A percentile compares a stretch with the other conserved stretches of the same genome.
These are phyloP conservation scores for Wickerhamomyces chambardii DNA, from an alignment of 805 yeast genomes.

Conservation along the genomic window DNA sequence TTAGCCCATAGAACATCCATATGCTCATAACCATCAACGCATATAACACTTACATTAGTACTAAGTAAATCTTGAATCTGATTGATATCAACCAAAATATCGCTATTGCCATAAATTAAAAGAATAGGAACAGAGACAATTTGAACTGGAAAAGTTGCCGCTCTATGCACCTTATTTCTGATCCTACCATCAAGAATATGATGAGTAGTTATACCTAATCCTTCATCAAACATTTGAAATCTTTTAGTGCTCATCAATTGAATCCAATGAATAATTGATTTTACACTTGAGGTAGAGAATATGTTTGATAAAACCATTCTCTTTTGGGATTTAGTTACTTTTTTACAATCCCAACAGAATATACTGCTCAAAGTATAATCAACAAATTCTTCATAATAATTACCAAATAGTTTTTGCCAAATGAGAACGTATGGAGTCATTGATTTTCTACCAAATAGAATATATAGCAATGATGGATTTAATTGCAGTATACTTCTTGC, in stretches of 20 bases:
- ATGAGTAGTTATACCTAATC: constrained; percentile 12
- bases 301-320: constrained; percentile 67
- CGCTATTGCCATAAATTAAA: constrained; percentile 60
- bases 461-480: constrained; percentile 63
- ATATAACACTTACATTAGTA: constrained; percentile 23
- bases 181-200: constrained; percentile 5
- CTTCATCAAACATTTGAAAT: constrained; percentile 74
- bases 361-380: constrained; percentile 52
- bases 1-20: constrained; percentile 75
- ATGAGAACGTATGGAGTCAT: constrained; percentile 62
- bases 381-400: constrained; percentile 56
- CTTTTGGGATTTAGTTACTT: constrained; percentile 62
- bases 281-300: constrained; percentile 76
- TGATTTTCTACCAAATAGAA: constrained; percentile 66
- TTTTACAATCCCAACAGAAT: constrained; percentile 63
- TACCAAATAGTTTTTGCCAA: constrained; percentile 72
- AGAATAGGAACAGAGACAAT: constrained; percentile 54
- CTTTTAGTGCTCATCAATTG: constrained; percentile 61
- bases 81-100: constrained; percentile 65
- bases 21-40: constrained; percentile 60
- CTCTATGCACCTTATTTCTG: constrained; percentile 31
- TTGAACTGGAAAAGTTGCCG: constrained; percentile 44
- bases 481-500: constrained; percentile 69
- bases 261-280: constrained; percentile 79
- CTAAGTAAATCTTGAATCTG: constrained; percentile 51